Conservation (phyloP, 2,329 filamentous ascomycete genomes). For the Hypoxylon sp. region DNA sequence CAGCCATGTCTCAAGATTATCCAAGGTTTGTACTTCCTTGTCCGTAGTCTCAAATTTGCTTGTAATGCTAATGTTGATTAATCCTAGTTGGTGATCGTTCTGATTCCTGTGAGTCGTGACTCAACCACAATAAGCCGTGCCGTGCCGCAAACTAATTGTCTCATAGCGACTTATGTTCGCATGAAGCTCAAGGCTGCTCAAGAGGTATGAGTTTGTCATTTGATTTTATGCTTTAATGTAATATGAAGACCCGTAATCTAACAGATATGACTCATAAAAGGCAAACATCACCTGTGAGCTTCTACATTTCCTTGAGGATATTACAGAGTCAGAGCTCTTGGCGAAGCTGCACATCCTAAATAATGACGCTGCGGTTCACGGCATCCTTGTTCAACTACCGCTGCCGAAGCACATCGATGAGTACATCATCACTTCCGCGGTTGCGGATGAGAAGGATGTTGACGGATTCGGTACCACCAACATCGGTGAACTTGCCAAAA, state of each 20-base stretch:
- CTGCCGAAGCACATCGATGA: constrained; percentile 90
- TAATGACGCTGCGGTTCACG: constrained; percentile 85
- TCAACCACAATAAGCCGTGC: constrained; percentile 33
- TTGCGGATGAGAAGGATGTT: constrained; percentile 94
- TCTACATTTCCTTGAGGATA: constrained; percentile 81
- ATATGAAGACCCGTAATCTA: constrained; percentile 18
- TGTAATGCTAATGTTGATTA: constrained; percentile 23
- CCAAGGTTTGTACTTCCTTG: constrained; percentile 70
- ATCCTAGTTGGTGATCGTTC: constrained; percentile 84
- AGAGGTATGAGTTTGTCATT: constrained; percentile 68
- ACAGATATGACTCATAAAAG: constrained; percentile 54
- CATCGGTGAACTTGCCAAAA: constrained; percentile 96
- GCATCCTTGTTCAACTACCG: constrained; percentile 92
- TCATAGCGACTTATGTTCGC: constrained; percentile 90
- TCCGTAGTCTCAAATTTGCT: constrained; percentile 14
- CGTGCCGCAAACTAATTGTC: constrained; percentile 49
- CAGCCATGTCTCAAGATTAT: constrained; percentile 92
- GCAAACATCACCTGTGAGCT: constrained; percentile 90
- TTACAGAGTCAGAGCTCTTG: constrained; percentile 85
- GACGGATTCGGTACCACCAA: constrained; percentile 95
- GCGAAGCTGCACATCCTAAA: constrained; percentile 84
- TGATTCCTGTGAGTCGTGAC: constrained; percentile 77
- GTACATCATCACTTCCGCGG: constrained; percentile 87
- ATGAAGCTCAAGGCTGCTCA: constrained; percentile 99
- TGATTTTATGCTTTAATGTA: constrained; percentile 3